Percentiles rank a stretch among this genome's conserved stretches.
phyloP scores from a whole-genome alignment of 192 early-diverging fungal genomes.

The Coemansia sp. region DNA sequence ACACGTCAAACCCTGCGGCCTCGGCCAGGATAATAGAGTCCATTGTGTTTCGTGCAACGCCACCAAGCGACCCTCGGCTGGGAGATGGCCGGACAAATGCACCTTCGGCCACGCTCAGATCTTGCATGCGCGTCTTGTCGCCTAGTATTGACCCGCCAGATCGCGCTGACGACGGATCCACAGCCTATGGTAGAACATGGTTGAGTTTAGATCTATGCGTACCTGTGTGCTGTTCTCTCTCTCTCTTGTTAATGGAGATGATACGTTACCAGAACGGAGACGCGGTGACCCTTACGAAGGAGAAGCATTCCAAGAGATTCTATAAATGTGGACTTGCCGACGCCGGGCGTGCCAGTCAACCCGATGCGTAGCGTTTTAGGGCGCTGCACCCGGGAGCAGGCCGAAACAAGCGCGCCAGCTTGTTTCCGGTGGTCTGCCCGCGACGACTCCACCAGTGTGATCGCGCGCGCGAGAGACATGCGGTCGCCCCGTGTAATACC shows the following conservation, averaged over 20 bases:
- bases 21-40: slow-evolving; percentile 80
- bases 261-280: slow-evolving; percentile 62
- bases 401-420: slow-evolving; percentile 64
- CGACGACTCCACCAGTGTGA: slow-evolving; percentile 64
- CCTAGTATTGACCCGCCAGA: slow-evolving; percentile 83
- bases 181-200: slow-evolving; percentile 52
- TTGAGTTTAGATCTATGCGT: not conserved
- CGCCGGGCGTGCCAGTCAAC: slow-evolving; percentile 74
- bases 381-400: slow-evolving; percentile 26
- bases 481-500: slow-evolving; percentile 35
- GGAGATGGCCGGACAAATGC: slow-evolving; percentile 82
- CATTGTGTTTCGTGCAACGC: slow-evolving; percentile 75
- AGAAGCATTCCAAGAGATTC: slow-evolving; percentile 78
- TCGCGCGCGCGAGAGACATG: slow-evolving; percentile 27
- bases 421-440: slow-evolving; percentile 59
- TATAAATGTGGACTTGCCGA: slow-evolving; percentile 86
- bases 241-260: not conserved
- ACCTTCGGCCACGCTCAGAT: slow-evolving; percentile 57
- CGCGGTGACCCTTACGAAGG: slow-evolving; percentile 61
- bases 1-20: slow-evolving; percentile 76
- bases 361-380: slow-evolving; percentile 69
- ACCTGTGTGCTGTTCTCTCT: not conserved
- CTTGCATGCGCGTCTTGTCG: slow-evolving; percentile 84
- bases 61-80: slow-evolving; percentile 69
- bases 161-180: slow-evolving; percentile 76